A percentile compares a stretch with the other conserved stretches of the same genome.
phyloP scores from a whole-genome alignment of 73 alveolate species.

The Paraurostyla sp. region DNA sequence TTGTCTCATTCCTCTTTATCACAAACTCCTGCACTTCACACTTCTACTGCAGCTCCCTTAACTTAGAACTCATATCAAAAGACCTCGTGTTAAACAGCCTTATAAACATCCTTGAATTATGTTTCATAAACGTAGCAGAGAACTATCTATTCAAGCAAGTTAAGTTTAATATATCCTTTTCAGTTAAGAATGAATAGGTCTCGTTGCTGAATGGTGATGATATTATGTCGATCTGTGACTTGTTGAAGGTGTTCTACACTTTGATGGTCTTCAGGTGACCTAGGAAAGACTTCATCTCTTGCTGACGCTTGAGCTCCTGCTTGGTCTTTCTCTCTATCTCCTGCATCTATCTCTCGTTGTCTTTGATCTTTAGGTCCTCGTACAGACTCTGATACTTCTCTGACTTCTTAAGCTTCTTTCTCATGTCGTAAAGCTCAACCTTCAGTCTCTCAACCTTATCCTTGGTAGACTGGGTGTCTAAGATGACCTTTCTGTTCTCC shows the following conservation, averaged over 20 bases:
- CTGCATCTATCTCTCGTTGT: not conserved
- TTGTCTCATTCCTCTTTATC: conserved; percentile 25
- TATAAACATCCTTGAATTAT: conserved; percentile 38
- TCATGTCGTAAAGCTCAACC: not conserved
- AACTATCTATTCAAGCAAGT: not conserved
- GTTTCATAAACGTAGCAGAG: conserved; percentile 19
- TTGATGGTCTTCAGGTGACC: conserved; percentile 23
- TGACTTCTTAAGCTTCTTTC: not conserved
- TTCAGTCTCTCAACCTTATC: conserved; percentile 33
- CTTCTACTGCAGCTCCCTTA: not conserved
- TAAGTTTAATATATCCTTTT: conserved; percentile 24
- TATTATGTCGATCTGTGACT: not conserved
- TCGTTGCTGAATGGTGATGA: conserved; percentile 8
- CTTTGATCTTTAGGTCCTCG: conserved; percentile 7
- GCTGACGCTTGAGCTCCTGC: not conserved
- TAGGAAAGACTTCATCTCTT: conserved; percentile 10
- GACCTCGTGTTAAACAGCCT: not conserved
- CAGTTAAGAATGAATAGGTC: not conserved
- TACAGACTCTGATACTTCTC: not conserved
- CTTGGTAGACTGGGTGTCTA: conserved; percentile 2
- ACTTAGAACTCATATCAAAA: not conserved
- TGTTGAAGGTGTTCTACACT: not conserved
- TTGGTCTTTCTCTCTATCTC: not conserved
- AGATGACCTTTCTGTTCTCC: conserved; percentile 19
- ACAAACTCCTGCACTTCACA: conserved; percentile 18